Evolutionary conservation across 306 rosid genomes (phyloP), one percentile per base, ranked within the genome.

Genomic region (Argentina anserina): DNA sequence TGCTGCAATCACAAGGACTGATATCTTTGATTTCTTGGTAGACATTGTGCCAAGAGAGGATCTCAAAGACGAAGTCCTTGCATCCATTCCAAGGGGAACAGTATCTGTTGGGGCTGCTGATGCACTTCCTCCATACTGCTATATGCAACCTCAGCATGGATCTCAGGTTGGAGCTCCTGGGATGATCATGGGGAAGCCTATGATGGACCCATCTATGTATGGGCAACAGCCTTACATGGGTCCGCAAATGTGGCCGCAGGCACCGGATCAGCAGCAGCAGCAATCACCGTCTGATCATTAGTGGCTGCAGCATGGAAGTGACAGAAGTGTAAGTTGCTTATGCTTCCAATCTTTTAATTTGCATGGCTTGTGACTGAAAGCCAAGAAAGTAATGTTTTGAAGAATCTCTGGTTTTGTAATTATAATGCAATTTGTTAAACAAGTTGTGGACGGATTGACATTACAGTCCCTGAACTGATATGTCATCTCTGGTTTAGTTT

Each of bases 21-120:
- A 84, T 81, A 84, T 89, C 46, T 86, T 89, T 63, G 91, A 87
- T 74, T 89, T 87, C 82, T 80, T 89, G 84, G 90, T 87, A 34
- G 91, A 87, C 73, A 89, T 85, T 69, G 91, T 87, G 69, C 95
- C 91, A 1, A 41, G 84, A 75, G 95, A 87, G 88, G 95, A 85
- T 67, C 64, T 85, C 76, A 90, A 82, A 81, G 96, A 90, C 45
- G 96, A 87, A 76, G 85, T 87, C 70, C 88, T 87, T 45, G 81
- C 87, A 31, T 87, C 96, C 28, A 84, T 89, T 37, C 88, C 90
- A 0, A 80, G 88, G 81, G 96, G 92, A 74, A 76, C 88, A 25
- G 78, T 82, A 55, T 78, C 86, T 56, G 86, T 80, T 68, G 86
- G 79, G 12, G 86, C 81, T 67, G 83, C 78, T 46, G 89, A 85